Evolutionary conservation across 106 monocot species (phyloP).

Genomic region (Triglochin maritima): DNA sequence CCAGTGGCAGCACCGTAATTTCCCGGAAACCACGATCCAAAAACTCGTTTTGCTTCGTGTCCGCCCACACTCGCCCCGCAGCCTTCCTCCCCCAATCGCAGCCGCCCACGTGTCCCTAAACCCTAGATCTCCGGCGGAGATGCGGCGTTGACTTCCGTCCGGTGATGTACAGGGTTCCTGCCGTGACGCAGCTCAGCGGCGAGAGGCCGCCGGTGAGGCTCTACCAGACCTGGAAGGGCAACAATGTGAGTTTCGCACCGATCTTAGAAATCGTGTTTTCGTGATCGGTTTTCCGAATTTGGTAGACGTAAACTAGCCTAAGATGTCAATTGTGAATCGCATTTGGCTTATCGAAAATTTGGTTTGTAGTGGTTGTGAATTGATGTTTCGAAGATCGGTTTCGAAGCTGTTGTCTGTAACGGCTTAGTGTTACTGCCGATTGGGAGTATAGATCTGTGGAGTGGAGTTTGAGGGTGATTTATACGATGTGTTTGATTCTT

Average conservation of each 20-base stretch:
- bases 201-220: not conserved
- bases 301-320: not conserved
- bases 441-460: no score
- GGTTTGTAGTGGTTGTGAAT: no score
- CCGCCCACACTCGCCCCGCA: no score
- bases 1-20: no score
- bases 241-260: slow-evolving; percentile 2
- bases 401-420: not conserved
- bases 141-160: slow-evolving; percentile 1
- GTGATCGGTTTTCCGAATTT: not conserved
- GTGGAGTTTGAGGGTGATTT: no score
- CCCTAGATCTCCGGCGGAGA: not conserved
- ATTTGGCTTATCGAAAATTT: no score
- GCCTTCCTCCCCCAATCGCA: not conserved
- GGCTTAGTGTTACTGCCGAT: no score
- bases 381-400: not conserved
- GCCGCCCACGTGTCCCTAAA: not conserved
- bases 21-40: no score
- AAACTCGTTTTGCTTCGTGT: no score
- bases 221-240: slow-evolving; percentile 7
- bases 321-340: not conserved
- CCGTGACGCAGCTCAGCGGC: not conserved
- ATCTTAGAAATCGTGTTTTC: not conserved
- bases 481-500: no score
- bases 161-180: not conserved